Conservation (phyloP, 1,139 yeast genomes). For the Magnusiomyces ingens region DNA sequence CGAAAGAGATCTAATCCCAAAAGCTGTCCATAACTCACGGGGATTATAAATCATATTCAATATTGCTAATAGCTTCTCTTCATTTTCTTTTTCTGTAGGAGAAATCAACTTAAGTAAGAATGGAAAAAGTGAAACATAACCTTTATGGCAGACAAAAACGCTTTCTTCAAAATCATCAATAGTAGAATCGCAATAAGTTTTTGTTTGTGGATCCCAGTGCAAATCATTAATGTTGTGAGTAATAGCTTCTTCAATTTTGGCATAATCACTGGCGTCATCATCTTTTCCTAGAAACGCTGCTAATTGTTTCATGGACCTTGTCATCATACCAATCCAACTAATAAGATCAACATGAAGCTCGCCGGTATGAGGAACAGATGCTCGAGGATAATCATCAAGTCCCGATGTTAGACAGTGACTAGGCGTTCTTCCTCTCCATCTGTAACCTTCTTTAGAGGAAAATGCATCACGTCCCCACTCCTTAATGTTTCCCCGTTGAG, state of each 20-base stretch:
- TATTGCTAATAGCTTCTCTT: conserved; percentile 43
- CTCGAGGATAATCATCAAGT: conserved; percentile 91
- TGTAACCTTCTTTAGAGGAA: conserved; percentile 56
- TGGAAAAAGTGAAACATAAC: conserved; percentile 83
- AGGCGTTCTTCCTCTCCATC: conserved; percentile 91
- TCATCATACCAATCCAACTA: conserved; percentile 92
- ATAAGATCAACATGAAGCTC: conserved; percentile 86
- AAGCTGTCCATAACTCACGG: conserved; percentile 67
- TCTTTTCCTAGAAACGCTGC: conserved; percentile 56
- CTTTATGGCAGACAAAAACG: conserved; percentile 73
- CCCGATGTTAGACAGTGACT: conserved; percentile 91
- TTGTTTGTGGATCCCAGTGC: conserved; percentile 70
- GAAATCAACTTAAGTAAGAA: conserved; percentile 61
- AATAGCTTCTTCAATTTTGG: conserved; percentile 49
- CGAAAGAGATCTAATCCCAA: conserved; percentile 78
- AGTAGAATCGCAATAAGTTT: conserved; percentile 78
- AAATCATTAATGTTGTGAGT: conserved; percentile 56
- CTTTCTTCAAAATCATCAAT: conserved; percentile 64
- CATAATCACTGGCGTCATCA: conserved; percentile 52
- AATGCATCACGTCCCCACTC: conserved; percentile 60
- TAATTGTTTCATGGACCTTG: conserved; percentile 68
- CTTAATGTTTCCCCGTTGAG: conserved; percentile 71
- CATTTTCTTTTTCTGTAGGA: conserved; percentile 34
- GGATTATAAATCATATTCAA: conserved; percentile 60
- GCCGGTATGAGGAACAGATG: conserved; percentile 71